Evolutionary conservation across 208 protist genomes (phyloP).

Genomic region (Leishmania mexicana): DNA sequence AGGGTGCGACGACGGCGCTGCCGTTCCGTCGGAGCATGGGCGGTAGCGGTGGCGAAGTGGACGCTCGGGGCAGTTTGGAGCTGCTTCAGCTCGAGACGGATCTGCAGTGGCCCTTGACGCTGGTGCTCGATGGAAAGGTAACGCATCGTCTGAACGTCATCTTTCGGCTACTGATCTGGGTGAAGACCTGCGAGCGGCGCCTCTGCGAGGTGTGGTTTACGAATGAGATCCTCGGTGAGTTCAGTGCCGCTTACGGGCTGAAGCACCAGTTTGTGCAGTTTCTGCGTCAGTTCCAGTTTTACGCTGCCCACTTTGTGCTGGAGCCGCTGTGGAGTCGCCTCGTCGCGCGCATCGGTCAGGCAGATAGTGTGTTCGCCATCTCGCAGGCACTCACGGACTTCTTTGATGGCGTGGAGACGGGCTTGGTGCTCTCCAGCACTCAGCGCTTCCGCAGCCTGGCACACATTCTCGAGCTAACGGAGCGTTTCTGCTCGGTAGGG

Average conservation of each 20-base stretch:
- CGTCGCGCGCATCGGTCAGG: slow-evolving; percentile 58
- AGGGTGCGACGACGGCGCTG: neutral
- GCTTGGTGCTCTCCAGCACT: slow-evolving; percentile 73
- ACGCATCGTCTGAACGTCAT: slow-evolving; percentile 74
- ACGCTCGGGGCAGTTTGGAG: slow-evolving; percentile 59
- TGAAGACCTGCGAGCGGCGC: slow-evolving; percentile 83
- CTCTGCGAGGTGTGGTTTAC: slow-evolving; percentile 62
- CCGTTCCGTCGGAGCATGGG: slow-evolving; percentile 8
- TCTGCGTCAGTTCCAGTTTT: slow-evolving; percentile 89
- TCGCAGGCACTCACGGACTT: slow-evolving; percentile 73
- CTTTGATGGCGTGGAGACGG: slow-evolving; percentile 70
- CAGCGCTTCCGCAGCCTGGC: slow-evolving; percentile 75
- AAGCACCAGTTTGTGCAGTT: slow-evolving; percentile 90
- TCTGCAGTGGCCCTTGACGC: slow-evolving; percentile 83
- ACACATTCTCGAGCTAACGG: slow-evolving; percentile 65
- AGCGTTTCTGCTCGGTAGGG: slow-evolving; percentile 82
- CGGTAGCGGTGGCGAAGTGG: slow-evolving; percentile 18
- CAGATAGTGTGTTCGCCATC: slow-evolving; percentile 76
- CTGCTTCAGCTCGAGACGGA: slow-evolving; percentile 85
- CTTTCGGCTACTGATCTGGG: slow-evolving; percentile 81
- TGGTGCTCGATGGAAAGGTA: slow-evolving; percentile 66
- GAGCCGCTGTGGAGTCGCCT: slow-evolving; percentile 84
- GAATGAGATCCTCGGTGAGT: slow-evolving; percentile 49
- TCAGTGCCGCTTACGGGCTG: slow-evolving; percentile 71
- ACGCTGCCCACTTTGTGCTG: slow-evolving; percentile 87